Conservation (phyloP, 768 basidiomycete genomes). For the Tricholoma sp. region DNA sequence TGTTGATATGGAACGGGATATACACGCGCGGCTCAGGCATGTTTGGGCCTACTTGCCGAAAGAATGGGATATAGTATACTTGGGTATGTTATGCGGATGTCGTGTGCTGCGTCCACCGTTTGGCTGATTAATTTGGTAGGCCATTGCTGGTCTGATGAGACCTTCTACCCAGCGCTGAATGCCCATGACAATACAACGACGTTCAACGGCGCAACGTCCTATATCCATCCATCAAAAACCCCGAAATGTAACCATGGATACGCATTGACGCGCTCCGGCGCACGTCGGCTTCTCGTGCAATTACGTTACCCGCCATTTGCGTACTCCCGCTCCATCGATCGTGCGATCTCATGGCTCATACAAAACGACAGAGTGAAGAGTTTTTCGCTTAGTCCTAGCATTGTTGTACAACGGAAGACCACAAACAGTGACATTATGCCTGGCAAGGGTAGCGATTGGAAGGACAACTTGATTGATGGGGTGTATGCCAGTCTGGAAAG, state of each 20-base stretch:
- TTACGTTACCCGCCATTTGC: conserved; percentile 63
- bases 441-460: conserved; percentile 54
- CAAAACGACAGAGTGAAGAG: conserved; percentile 47
- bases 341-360: conserved; percentile 66
- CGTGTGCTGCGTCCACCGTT: background rate
- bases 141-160: conserved; percentile 77
- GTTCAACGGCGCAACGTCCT: conserved; percentile 12
- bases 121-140: conserved; percentile 33
- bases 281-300: conserved; percentile 53
- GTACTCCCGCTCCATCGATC: conserved; percentile 73
- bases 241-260: conserved; percentile 78
- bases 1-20: conserved; percentile 69
- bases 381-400: conserved; percentile 63
- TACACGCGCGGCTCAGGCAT: conserved; percentile 31
- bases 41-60: conserved; percentile 51
- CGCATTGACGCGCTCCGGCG: conserved; percentile 53
- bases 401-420: conserved; percentile 62
- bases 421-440: conserved; percentile 49
- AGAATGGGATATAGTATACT: conserved; percentile 70
- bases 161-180: conserved; percentile 34
- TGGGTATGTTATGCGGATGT: conserved; percentile 39
- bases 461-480: conserved; percentile 41
- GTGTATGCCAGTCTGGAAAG: conserved; percentile 19
- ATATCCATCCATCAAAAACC: conserved; percentile 50
- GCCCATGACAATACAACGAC: conserved; percentile 7